Evolutionary conservation across 1,284 basidiomycete genomes (phyloP), one percentile per base, ranked within the genome.

Genomic region (Cutaneotrichosporon sp.): DNA sequence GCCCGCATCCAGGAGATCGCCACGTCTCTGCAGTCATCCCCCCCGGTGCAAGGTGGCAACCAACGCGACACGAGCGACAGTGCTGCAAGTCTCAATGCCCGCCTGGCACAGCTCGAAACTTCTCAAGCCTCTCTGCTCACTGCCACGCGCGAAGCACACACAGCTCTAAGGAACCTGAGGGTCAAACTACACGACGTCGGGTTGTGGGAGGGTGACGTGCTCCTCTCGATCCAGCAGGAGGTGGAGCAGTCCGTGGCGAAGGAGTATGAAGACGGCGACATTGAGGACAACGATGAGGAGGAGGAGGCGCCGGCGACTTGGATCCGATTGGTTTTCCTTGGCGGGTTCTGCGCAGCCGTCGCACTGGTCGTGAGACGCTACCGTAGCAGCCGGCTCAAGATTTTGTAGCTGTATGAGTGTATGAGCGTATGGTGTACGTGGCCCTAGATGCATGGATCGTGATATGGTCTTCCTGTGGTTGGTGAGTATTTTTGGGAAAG

Each of bases 151-250:
- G 22, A 16, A 9, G 33, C 44, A 27, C 43, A 39, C 3, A 3
- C 16, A n/a, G 26, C 29, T 7, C 25, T 46, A 27, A 19, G 16
- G 16, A 16, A 6, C 16, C 29, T 51, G 17, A n/a, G 19, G 2
- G 11, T 29, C 29, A 31, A 25, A 16, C 4, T 20, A 5, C 20
- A 26, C 11, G 31, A 34, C 8, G 20, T 20, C 10, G 43, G 25
- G 16, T 3, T 27, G 81, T 79, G 3, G 72, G 73, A 26, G 84
- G 77, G 24, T 25, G 46, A 52, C 26, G 46, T 52, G 9, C 39
- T 52, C 1, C 63, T 86, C 84, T 57, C 87, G 84, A 3, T 85
- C 82, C 5, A 79, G 76, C 25, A 87, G 73, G 64, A 85, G 84
- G 17, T 72, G 76, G 34, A 51, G 19, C 17, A 8, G 45, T n/a